Evolutionary conservation across 345 rosid genomes (phyloP), one percentile per base, ranked within the genome.

Genomic region (Dimocarpus longan): DNA sequence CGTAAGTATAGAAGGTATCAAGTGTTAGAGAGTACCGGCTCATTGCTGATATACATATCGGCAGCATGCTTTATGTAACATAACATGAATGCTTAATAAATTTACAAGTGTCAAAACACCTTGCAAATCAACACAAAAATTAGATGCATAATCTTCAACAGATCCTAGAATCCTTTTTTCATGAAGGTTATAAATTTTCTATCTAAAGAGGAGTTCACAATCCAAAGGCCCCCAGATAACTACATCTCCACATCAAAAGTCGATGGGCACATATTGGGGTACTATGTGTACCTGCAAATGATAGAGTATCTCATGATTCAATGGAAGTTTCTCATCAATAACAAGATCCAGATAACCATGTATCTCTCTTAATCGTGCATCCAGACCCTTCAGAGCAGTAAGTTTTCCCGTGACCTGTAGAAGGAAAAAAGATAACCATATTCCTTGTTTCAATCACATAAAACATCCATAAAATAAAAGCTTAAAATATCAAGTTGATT

Each of bases 301-400:
- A 82, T 88, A 88, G 11, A 91, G 83, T 59, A 90, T 88, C 84
- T 91, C 92, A 24, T 91, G 93, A 70, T 90, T 91, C 54, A 91
- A 28, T 32, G 91, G 95, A 68, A 90, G 92, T 80, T 88, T 90
- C 70, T 79, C 89, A 39, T 91, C 91, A 79, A 89, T 62, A 39
- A 91, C 91, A 79, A 87, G 91, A 67, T 87, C 88, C 73, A 91
- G 91, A 79, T 91, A 91, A 63, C 85, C 78, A 10, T 85, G 84
- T 64, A 91, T 87, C 77, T 91, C 92, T 66, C 81, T 77, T 37
- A 90, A 83, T 48, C 91, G 79, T 52, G 92, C 93, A 88, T 86
- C 93, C 84, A 88, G 82, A 46, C 92, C 89, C 78, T 88, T 91
- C 74, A 91, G 81, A 24, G 95, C 90, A 39, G 89, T 86, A 77